Evolutionary conservation across 768 basidiomycete species (phyloP), one percentile per base, ranked within the genome.

Genomic region (Agaricus subrufescens): DNA sequence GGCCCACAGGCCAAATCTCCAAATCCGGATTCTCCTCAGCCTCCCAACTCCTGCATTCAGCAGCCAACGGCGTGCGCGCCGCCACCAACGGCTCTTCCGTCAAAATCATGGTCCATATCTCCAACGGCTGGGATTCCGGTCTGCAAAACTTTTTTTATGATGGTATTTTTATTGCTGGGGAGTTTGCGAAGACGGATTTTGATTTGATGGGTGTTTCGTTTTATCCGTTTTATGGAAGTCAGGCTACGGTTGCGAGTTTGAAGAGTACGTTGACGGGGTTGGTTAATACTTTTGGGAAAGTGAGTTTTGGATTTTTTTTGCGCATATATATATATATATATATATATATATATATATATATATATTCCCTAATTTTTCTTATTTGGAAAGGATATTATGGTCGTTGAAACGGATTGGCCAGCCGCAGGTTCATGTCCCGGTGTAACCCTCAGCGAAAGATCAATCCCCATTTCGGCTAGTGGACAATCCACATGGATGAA

Each of bases 401-500:
- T 85, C 19, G 83, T 82, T 5, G 85, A 85, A 66, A 85, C 84
- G 4, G 80, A 86, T 66, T 86, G 83, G 83, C 81, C 84, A 0
- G 79, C 67, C 10, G 39, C 48, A 2, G 55, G 55, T 6, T 61
- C 66, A 1, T 84, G 83, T 67, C 69, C 77, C 61, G 69, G 73
- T 23, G 62, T 69, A 5, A 64, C 75, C 3, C 58, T 84, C 62
- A 82, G 79, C 56, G 75, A 80, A 51, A 66, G 69, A 3, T 71
- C 73, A 4, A 73, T 84, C 52, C 65, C 83, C 0, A 69, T 79
- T 4, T 80, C 79, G 2, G 67, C 73, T 1, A 66, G 75, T 9
- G 85, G 83, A 0, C 85, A 86, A 63, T 67, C 72, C 19, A 72
- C 70, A 0, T 85, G 83, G 82, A 73, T 81, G 4, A 65, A 71